These are phyloP conservation scores for Ophioceras dolichostomum DNA, from an alignment of 2,329 filamentous ascomycete species.

Conservation along the genomic window DNA sequence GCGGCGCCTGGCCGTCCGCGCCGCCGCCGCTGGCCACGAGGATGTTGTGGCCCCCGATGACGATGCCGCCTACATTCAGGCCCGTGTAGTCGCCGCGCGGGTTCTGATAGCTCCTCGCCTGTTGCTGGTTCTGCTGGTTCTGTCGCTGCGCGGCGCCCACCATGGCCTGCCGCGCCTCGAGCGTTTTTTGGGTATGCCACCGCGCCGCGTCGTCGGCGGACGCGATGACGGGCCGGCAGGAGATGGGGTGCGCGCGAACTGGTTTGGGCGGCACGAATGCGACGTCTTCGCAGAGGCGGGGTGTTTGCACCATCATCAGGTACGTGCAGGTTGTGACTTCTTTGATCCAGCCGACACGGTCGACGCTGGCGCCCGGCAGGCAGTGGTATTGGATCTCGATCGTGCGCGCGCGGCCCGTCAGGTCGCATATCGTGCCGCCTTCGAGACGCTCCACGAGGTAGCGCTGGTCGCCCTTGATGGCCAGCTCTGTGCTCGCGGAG, in stretches of 20 bases:
- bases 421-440: slow-evolving; percentile 72
- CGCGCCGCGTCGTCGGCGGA: slow-evolving; percentile 32
- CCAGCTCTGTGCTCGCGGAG: slow-evolving; percentile 49
- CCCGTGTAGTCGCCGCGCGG: slow-evolving; percentile 12
- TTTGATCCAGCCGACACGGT: slow-evolving; percentile 86
- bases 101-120: slow-evolving; percentile 2
- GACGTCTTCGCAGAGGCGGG: slow-evolving; percentile 74
- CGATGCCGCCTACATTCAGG: slow-evolving; percentile 37
- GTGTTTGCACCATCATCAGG: slow-evolving; percentile 85
- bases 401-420: slow-evolving; percentile 69
- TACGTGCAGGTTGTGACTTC: slow-evolving; percentile 86
- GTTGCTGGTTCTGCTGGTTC: slow-evolving; percentile 5
- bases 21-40: slow-evolving; percentile 34
- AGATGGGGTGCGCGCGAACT: slow-evolving; percentile 63
- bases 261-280: slow-evolving; percentile 76
- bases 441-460: slow-evolving; percentile 72
- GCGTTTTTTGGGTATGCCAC: slow-evolving; percentile 21
- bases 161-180: slow-evolving; percentile 25
- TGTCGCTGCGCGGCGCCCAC: slow-evolving; percentile 12
- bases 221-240: slow-evolving; percentile 58
- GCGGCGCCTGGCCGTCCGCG: slow-evolving; percentile 32
- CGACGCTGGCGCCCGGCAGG: slow-evolving; percentile 57
- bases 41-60: slow-evolving; percentile 37
- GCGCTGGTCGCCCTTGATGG: slow-evolving; percentile 70
- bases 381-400: slow-evolving; percentile 78